Evolutionary conservation across 169 alveolate species (phyloP).

Genomic region (Eimeria falciformis): DNA sequence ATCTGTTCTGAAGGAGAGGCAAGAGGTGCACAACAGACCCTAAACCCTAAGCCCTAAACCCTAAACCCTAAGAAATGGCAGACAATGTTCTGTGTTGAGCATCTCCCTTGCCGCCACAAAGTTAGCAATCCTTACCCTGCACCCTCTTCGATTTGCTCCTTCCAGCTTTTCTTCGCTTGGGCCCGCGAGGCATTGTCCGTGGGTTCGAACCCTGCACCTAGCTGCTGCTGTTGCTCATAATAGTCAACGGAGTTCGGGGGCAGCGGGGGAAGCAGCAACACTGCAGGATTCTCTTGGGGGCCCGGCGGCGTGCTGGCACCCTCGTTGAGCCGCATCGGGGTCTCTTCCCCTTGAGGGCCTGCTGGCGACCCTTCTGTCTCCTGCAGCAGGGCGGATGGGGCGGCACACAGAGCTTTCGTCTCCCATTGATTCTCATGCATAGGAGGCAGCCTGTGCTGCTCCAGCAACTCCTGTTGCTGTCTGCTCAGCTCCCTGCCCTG

Average conservation of each 20-base stretch:
- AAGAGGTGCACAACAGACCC: background rate
- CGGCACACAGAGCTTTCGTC: background rate
- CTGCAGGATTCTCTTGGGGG: conserved; percentile 13
- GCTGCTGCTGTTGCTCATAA: conserved; percentile 43
- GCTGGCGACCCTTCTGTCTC: conserved; percentile 34
- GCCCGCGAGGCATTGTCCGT: conserved; percentile 2
- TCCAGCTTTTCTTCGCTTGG: conserved; percentile 28
- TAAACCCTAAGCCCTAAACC: conserved; percentile 5
- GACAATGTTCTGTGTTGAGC: too few species aligned
- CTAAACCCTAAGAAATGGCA: background rate
- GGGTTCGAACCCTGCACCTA: conserved; percentile 8
- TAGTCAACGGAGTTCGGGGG: conserved; percentile 59
- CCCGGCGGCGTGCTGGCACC: conserved; percentile 41
- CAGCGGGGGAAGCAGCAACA: conserved; percentile 62
- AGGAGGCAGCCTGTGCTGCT: background rate
- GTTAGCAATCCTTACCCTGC: background rate
- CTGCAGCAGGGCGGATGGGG: conserved; percentile 1
- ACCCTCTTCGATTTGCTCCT: conserved; percentile 44
- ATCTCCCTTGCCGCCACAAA: background rate
- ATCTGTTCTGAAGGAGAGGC: conserved; percentile 36
- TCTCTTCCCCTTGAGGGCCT: background rate
- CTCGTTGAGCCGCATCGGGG: background rate
- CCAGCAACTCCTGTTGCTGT: conserved; percentile 33
- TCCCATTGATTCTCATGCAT: background rate
- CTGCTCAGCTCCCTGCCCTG: conserved; percentile 47